Percentiles rank a stretch among this genome's conserved stretches.
Conservation (phyloP, 495 filamentous ascomycete genomes). For the Podospora appendiculata region DNA sequence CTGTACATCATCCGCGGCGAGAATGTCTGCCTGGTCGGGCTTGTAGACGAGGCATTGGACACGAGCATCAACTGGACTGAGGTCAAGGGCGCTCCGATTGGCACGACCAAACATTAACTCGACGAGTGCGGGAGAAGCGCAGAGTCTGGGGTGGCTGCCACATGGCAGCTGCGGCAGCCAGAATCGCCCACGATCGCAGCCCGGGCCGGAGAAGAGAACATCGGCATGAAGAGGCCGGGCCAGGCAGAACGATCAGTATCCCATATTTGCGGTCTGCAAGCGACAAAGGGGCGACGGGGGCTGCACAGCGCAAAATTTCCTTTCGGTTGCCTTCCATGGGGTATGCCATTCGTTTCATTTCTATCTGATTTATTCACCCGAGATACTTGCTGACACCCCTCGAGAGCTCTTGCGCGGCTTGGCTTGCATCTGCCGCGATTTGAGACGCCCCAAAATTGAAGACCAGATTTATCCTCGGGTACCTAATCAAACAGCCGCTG, state of each 20-base stretch:
- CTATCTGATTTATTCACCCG: neutral
- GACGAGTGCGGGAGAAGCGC: neutral
- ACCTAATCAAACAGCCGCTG: slow-evolving; percentile 37
- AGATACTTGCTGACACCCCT: slow-evolving; percentile 11
- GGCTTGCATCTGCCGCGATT: slow-evolving; percentile 7
- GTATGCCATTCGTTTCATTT: slow-evolving; percentile 11
- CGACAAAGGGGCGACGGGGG: neutral
- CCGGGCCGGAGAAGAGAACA: neutral
- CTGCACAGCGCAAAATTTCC: neutral
- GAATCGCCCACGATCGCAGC: neutral
- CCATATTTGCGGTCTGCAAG: neutral
- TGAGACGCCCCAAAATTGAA: slow-evolving; percentile 12
- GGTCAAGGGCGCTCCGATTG: slow-evolving; percentile 79
- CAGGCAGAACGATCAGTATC: neutral
- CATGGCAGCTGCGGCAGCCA: neutral
- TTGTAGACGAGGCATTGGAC: slow-evolving; percentile 85
- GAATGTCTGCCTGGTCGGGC: slow-evolving; percentile 84
- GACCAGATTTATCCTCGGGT: neutral
- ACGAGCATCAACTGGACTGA: slow-evolving; percentile 81
- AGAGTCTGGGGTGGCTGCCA: neutral
- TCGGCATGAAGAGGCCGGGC: neutral
- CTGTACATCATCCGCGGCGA: slow-evolving; percentile 91
- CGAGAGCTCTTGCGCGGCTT: neutral
- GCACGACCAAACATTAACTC: slow-evolving; percentile 61
- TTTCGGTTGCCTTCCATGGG: slow-evolving; percentile 4